Evolutionary conservation across 2,329 filamentous ascomycete genomes (phyloP), one percentile per base, ranked within the genome.

Genomic region (Alternaria gaisen): DNA sequence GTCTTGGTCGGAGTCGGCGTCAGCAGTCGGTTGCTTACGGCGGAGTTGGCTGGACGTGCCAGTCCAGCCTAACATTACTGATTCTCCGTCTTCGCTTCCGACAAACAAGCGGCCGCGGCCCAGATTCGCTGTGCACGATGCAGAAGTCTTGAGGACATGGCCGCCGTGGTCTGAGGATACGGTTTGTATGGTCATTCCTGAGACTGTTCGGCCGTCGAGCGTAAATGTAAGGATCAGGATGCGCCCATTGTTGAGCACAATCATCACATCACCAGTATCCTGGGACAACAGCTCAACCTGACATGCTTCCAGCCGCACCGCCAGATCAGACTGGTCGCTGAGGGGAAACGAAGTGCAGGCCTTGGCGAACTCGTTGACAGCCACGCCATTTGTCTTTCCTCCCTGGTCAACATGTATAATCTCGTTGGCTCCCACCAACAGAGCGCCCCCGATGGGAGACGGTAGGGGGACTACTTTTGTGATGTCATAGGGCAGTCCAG

Each of bases 401-500:
- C 93, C 93, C 83, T 99, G 95, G 74, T 98, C 94, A 66, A 99
- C 89, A 77, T 99, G 95, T 61, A 99, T 91, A 63, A 99, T 80
- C 75, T 97, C 93, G 75, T 99, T 98, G 48, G 87, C 85, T 28
- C 95, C 96, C 20, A 98, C 82, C 16, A 99, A 85, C 16, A 99
- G 82, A 38, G 93, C 92, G 43, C 95, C 95, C 24, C 95, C 95
- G 41, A 98, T 90, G 1, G 94, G 94, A 6, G 91, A 85, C 5
- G 94, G 92, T 3, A 99, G 82, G 8, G 95, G 89, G 46, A 97
- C 83, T 43, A 98, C 90, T 68, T 88, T 88, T 76, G 90, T 92
- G 10, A 98, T 84, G 77, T 98, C 94, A 74, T 93, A 93, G 1
- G 95, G 96, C 42, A 99, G 85, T 41, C 90, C 90, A 22, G 88